Conservation (phyloP, 352 stramenopile species). For the Globisporangium okanoganense region DNA sequence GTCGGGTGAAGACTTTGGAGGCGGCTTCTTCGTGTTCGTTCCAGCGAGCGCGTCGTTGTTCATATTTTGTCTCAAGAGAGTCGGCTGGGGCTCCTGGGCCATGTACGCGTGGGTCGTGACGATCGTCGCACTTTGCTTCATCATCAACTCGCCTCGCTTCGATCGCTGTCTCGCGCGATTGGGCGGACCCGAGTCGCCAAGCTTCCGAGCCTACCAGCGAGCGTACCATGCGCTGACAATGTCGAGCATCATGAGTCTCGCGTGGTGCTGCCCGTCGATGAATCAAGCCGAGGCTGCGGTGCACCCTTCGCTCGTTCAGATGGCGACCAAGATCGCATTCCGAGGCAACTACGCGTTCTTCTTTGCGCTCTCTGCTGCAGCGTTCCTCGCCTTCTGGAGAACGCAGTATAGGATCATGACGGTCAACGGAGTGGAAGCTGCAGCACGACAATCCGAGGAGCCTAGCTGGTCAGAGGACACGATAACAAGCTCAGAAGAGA, state of each 20-base stretch:
- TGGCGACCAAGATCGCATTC: conserved; percentile 15
- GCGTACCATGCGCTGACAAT: conserved; percentile 38
- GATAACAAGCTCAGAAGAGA: background rate
- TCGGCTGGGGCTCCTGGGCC: conserved; percentile 28
- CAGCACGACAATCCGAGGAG: background rate
- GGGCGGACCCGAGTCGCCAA: conserved; percentile 23
- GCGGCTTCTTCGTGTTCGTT: conserved; percentile 41
- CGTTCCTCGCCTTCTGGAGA: conserved; percentile 39
- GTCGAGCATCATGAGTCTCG: conserved; percentile 35
- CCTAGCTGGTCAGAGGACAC: background rate
- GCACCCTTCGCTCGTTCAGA: conserved; percentile 2
- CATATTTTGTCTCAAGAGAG: conserved; percentile 23
- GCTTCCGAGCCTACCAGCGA: conserved; percentile 38
- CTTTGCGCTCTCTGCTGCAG: conserved; percentile 12
- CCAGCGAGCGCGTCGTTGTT: conserved; percentile 30
- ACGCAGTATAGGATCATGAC: conserved; percentile 33
- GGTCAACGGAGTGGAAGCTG: background rate
- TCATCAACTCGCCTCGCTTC: conserved; percentile 42
- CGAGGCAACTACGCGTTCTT: conserved; percentile 32
- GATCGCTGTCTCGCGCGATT: conserved; percentile 29
- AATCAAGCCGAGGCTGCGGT: conserved; percentile 7
- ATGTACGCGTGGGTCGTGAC: conserved; percentile 37
- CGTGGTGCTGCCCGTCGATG: conserved; percentile 28
- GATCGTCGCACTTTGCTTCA: conserved; percentile 36
- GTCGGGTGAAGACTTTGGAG: conserved; percentile 29